Evolutionary conservation across 768 basidiomycete species (phyloP).

Genomic region (Steccherinum ochraceum): DNA sequence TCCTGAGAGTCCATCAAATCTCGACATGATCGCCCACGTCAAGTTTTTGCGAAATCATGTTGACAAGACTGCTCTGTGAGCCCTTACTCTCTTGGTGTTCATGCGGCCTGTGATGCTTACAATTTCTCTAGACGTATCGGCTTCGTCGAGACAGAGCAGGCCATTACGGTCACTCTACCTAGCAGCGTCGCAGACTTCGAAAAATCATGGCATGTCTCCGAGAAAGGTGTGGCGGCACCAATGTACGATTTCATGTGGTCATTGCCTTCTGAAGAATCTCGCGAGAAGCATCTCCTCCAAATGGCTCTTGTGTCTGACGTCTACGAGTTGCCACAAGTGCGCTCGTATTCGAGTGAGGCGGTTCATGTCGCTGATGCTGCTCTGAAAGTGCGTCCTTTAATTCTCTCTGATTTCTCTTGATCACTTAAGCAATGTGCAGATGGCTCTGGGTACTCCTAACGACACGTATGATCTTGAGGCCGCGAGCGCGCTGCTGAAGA

Average conservation of each 20-base stretch:
- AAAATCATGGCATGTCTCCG: constrained; percentile 43
- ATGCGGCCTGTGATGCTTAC: background rate
- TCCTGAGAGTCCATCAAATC: constrained; percentile 59
- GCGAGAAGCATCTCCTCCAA: constrained; percentile 61
- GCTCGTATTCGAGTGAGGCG: constrained; percentile 28
- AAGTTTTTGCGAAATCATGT: constrained; percentile 75
- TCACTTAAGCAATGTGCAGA: constrained; percentile 34
- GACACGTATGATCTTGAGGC: constrained; percentile 60
- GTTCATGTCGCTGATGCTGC: constrained; percentile 58
- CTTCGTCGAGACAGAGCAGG: constrained; percentile 41
- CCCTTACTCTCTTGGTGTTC: constrained; percentile 19
- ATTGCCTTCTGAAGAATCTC: constrained; percentile 61
- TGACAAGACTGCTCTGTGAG: constrained; percentile 85
- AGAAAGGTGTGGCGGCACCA: constrained; percentile 35
- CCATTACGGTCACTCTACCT: constrained; percentile 31
- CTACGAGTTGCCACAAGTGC: constrained; percentile 30
- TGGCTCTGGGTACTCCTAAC: constrained; percentile 68
- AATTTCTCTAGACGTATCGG: constrained; percentile 50
- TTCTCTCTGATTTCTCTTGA: background rate
- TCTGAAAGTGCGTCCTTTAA: constrained; percentile 48
- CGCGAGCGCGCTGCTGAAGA: constrained; percentile 51
- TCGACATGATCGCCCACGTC: constrained; percentile 76
- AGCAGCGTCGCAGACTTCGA: constrained; percentile 37
- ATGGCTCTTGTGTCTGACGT: constrained; percentile 45
- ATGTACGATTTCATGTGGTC: constrained; percentile 76